Base-by-base conservation (phyloP, 2,329 filamentous ascomycete genomes). In the Ceratocystis albifundus region DNA sequence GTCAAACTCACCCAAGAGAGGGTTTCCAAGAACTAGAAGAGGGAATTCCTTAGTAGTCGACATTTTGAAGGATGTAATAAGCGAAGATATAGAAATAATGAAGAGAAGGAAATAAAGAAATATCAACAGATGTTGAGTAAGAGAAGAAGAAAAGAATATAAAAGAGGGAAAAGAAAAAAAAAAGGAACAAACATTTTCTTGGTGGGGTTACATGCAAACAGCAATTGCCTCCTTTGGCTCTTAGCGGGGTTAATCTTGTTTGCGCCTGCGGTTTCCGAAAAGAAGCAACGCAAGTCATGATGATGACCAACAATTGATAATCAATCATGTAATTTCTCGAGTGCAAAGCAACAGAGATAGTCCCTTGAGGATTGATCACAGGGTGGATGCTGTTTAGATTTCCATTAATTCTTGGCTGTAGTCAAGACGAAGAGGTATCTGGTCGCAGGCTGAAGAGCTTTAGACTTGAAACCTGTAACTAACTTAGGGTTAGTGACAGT, bases 21-120 rank as follows among this genome's bases (percentile, higher is more conserved):
- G 94, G 79, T 99, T 99, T 87, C 96, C 94, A 73, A 99, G 80
- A 78, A 88, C 94, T 74, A 97, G 83, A 73, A 99, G 88, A 77
- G 89, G 82, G 80, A 88, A 97, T 78, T 91, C 87, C 79, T 91
- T 88, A 72, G 77, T 75, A 72, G 86, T 77, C 74, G 89, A 82
- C 90, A 96, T 96, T 70, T 74, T 80, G 73, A 70, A 48, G 46
- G 50, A 41, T 62, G 32, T 50, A 45, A 32, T 41, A 61, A 57
- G 25, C 48, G 22, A 36, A 17, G 20, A 57, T 45, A 36, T 10
- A 36, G 32, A 45, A 57, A 36, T 41, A 41, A 41, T 41, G 20
- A 65, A 59, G 30, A 28, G n/a, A 44, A 44, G 30, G 10, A 25
- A 57, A 65, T 55, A 44, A 44, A n/a, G 10, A 25, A 57, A 65